Evolutionary conservation across 2,329 filamentous ascomycete species (phyloP), one percentile per base, ranked within the genome.

Genomic region (Colletotrichum graminicola): DNA sequence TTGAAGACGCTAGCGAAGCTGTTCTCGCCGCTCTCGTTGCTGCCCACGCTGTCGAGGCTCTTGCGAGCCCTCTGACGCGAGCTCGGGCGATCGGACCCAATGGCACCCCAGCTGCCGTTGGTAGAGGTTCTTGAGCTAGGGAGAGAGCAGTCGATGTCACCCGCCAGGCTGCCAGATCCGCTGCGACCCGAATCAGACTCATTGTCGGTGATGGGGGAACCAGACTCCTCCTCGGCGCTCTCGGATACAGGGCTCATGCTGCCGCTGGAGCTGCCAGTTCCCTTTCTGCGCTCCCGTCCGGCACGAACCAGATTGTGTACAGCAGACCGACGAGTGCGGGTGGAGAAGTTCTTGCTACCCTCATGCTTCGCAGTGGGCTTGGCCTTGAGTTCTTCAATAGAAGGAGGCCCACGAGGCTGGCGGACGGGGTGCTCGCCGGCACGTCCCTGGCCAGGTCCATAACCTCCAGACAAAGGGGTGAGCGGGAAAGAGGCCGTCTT

Each of bases 311-410:
- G 89, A 79, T 94, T 98, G 84, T 95, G 91, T 55, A 99, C 91
- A 34, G 96, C 96, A 76, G 93, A 94, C 74, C 95, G 94, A 72
- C 96, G 94, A 78, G 97, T 95, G 73, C 96, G 94, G 67, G 94
- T 91, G 14, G 93, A 93, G 83, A 99, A 99, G 85, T 99, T 99
- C 89, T 98, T 92, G 90, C 95, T 98, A 32, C 95, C 96, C 81
- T 98, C 95, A 74, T 95, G 90, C 84, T 94, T 97, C 75, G 94
- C 91, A 11, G 95, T 98, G 1, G 96, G 96, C 83, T 95, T 96
- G 26, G 92, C 88, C 78, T 92, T 90, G 72, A 99, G 90, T 83
- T 99, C 96, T 75, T 99, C 96, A 62, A 98, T 88, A 18, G 93
- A 91, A 18, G 96, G 96, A 32, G 96, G 96, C 6, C 95, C 95